Evolutionary conservation across 192 early-diverging fungal genomes (phyloP), one percentile per base, ranked within the genome.

Genomic region (Podila horticola): DNA sequence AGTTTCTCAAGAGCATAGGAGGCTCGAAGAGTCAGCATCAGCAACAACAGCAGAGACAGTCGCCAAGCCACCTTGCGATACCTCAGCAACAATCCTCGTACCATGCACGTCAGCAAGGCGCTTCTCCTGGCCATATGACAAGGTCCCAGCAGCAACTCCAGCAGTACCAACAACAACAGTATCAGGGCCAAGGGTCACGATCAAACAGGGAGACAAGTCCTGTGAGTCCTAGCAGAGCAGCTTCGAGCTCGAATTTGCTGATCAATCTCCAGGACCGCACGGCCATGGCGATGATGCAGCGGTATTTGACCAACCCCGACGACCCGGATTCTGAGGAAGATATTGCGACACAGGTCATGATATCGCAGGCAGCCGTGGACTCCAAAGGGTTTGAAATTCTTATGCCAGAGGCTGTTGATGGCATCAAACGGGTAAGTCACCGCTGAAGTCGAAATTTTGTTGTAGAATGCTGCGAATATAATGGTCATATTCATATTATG

Each of bases 331-430:
- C 84, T 5, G 72, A 76, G 11, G 75, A 69, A 19, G 88, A 89
- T 41, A 75, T 84, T 74, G 52, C 86, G 13, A 73, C 86, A 36
- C 86, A 86, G 66, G 66, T 87, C 10, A 60, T 89, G 61, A 71
- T 91, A 6, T 86, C 87, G 12, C 86, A 88, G 45, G 87, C 90
- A 0, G 73, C 89, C 0, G 77, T 88, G 7, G 90, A 91, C 72
- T 75, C 90, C 1, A 83, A 83, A 49, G 84, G 85, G 3, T 91
- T 86, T 67, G 84, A 86, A 12, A 68, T 89, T 5, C 64, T 91
- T 41, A 60, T 83, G 11, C 83, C 88, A 24, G 87, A 90, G 29
- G 75, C 89, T 48, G 83, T 89, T 12, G 89, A 89, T 26, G 82
- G 68, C 33, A 51, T 90, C 34, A 89, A 91, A 69, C 84, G 85